These are phyloP conservation scores for Echria macrotheca DNA, from an alignment of 495 filamentous ascomycete species.

Conservation along the genomic window DNA sequence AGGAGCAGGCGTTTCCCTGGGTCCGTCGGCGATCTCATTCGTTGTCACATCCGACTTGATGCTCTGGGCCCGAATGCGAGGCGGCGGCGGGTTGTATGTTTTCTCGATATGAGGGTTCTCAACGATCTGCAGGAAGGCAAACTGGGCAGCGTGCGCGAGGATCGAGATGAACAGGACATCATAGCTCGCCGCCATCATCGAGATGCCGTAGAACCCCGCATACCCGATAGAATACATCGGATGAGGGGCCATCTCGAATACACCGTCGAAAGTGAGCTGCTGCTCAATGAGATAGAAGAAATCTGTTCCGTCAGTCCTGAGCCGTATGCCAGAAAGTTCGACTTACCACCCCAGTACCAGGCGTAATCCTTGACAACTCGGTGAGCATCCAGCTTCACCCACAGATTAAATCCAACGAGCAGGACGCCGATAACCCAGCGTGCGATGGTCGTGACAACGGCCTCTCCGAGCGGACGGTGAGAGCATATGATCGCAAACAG, in stretches of 20 bases:
- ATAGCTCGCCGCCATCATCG: conserved; percentile 97
- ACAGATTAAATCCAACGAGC: conserved; percentile 91
- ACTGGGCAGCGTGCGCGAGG: conserved; percentile 88
- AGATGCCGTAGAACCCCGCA: conserved; percentile 96
- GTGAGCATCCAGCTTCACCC: conserved; percentile 98
- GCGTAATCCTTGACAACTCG: conserved; percentile 99
- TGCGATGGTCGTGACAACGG: conserved; percentile 56
- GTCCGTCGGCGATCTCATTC: conserved; percentile 10
- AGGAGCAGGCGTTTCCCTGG: conserved; percentile 45
- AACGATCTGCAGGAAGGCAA: conserved; percentile 80
- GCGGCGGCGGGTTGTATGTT: conserved; percentile 87
- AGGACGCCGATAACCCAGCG: conserved; percentile 78
- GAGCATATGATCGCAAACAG: conserved; percentile 91
- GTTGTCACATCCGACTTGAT: conserved; percentile 34
- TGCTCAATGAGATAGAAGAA: conserved; percentile 99
- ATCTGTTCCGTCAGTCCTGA: conserved; percentile 40
- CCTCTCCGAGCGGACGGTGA: conserved; percentile 65
- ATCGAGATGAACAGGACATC: conserved; percentile 95
- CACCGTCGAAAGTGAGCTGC: conserved; percentile 94
- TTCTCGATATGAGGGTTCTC: conserved; percentile 99
- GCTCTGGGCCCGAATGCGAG: conserved; percentile 51
- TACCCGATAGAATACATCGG: conserved; percentile 99
- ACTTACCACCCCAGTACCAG: conserved; percentile 85
- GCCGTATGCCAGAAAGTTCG: neutral
- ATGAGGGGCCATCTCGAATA: conserved; percentile 98